Base-by-base conservation (phyloP, 2,329 filamentous ascomycete species). In the Epichloe sibirici region DNA sequence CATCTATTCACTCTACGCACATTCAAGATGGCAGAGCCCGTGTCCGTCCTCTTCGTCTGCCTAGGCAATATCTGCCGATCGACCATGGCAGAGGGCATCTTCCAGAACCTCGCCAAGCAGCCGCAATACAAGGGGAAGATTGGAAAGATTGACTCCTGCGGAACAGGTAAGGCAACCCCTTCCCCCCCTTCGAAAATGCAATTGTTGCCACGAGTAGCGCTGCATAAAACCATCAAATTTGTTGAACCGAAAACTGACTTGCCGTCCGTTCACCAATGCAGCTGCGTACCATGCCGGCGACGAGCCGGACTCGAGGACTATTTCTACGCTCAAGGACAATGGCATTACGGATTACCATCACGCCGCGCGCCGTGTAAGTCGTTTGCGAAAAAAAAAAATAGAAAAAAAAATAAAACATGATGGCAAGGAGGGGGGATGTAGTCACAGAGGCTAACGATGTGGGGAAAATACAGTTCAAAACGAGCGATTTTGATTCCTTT, bases 41-140 rank as follows among this genome's bases (percentile, higher is more conserved):
- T 88, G 51, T 90, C 85, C 2, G 86, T 97, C 39, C 80, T 97
- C 50, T 97, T 97, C 66, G 91, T 97, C 61, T 98, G 93, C 71
- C 78, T 97, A 37, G 93, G 93, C 67, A 98, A 98, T 70, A 97
- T 97, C 64, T 98, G 90, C 66, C 77, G 79, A 55, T 95, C 90
- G 7, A 88, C 93, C 35, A 97, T 98, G 93, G 89, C 90, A 45
- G 91, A 97, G 74, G 93, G 88, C 48, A 87, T 95, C 58, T 97
- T 98, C 71, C 81, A 82, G 54, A 79, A 83, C 55, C 72, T 93
- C 42, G 77, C 78, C 42, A 75, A 78, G 58, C 78, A 84, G 59
- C 70, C 78, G 46, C 74, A 79, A 25, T 82, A 81, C 62, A 73
- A 77, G 61, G 73, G 69, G 46, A 71, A 74, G 55, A 81, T 96